Evolutionary conservation across 495 filamentous ascomycete genomes (phyloP).

Genomic region (Jackrogersella multiformis): DNA sequence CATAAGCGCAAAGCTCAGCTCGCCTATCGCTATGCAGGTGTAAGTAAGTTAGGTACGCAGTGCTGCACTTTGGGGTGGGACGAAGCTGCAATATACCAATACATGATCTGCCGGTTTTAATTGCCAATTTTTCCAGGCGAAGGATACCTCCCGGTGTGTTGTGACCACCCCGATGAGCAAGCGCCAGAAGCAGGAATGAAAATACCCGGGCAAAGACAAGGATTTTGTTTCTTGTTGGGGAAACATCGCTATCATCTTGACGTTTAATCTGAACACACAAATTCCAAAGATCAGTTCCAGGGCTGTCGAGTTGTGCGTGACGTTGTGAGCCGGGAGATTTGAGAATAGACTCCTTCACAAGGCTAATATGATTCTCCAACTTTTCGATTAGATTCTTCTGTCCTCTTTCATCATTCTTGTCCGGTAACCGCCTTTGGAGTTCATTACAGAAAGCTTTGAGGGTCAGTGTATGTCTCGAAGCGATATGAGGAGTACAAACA

Average conservation of each 20-base stretch:
- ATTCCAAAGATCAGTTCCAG: constrained; percentile 73
- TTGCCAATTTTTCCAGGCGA: constrained; percentile 69
- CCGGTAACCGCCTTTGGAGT: constrained; percentile 41
- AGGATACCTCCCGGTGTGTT: constrained; percentile 52
- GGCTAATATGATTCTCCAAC: constrained; percentile 37
- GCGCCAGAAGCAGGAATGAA: constrained; percentile 74
- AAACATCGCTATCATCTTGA: constrained; percentile 25
- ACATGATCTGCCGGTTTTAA: constrained; percentile 72
- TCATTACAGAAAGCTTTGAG: constrained; percentile 45
- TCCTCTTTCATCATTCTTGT: constrained; percentile 9
- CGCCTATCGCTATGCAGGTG: constrained; percentile 54
- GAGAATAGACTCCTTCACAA: constrained; percentile 30
- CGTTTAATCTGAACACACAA: constrained; percentile 63
- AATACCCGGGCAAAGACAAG: constrained; percentile 65
- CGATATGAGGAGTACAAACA: constrained; percentile 28
- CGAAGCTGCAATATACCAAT: constrained; percentile 60
- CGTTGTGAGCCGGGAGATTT: constrained; percentile 34
- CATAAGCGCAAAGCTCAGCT: constrained; percentile 65
- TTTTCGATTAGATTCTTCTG: constrained; percentile 23
- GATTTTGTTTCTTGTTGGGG: constrained; percentile 35
- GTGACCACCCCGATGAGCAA: constrained; percentile 57
- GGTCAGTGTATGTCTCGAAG: constrained; percentile 20
- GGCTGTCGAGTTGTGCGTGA: constrained; percentile 59
- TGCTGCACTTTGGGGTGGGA: constrained; percentile 17
- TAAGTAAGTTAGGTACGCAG: constrained; percentile 17